Conservation (phyloP, 2,329 filamentous ascomycete species). For the Epichloe festucae region DNA sequence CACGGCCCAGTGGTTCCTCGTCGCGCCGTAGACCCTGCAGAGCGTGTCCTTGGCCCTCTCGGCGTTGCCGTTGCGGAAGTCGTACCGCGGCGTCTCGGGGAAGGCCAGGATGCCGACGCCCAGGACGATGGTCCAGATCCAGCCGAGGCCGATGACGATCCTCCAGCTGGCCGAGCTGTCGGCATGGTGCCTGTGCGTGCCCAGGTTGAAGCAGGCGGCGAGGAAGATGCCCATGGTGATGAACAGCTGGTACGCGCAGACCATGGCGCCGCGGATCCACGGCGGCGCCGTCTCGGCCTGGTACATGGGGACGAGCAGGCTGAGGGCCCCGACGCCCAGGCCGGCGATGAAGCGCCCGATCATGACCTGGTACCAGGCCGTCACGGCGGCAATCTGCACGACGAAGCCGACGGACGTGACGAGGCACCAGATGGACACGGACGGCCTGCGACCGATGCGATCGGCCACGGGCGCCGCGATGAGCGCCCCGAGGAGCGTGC, state of each 20-base stretch:
- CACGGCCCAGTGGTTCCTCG: conserved; percentile 29
- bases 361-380: conserved; percentile 51
- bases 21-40: conserved; percentile 33
- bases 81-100: conserved; percentile 40
- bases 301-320: conserved; percentile 57
- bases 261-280: conserved; percentile 51
- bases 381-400: conserved; percentile 46
- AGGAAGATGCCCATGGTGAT: conserved; percentile 58
- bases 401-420: conserved; percentile 53
- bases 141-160: conserved; percentile 42
- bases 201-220: conserved; percentile 48
- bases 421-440: conserved; percentile 48
- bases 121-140: conserved; percentile 35
- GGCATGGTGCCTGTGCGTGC: no score
- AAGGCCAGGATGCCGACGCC: conserved; percentile 36
- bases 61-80: conserved; percentile 32
- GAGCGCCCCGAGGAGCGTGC: conserved; percentile 47
- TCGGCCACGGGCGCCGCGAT: conserved; percentile 51
- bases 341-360: conserved; percentile 53
- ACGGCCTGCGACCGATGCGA: conserved; percentile 46
- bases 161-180: conserved; percentile 47
- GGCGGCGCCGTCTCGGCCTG: conserved; percentile 58
- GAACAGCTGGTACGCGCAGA: conserved; percentile 57
- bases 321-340: conserved; percentile 53
- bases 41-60: conserved; percentile 35